Conservation (phyloP, 345 rosid species). For the Moricandia moricandioides region DNA sequence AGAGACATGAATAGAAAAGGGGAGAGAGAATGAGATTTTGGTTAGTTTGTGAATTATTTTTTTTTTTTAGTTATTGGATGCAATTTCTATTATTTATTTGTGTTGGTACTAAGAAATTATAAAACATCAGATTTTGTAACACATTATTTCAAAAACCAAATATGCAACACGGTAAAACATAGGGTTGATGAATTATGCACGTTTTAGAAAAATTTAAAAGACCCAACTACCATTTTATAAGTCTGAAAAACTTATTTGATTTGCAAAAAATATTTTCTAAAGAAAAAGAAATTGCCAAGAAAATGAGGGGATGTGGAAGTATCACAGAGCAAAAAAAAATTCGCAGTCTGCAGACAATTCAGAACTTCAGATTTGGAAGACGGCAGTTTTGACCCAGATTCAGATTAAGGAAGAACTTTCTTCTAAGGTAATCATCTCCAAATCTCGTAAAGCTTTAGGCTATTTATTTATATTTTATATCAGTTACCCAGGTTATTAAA, state of each 20-base stretch:
- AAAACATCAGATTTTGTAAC: background rate
- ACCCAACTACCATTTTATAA: too few relatives aligned
- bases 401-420: constrained; percentile 1
- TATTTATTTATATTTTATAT: background rate
- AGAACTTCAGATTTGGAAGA: constrained; percentile 15
- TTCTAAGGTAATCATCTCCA: background rate
- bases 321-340: background rate
- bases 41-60: too few relatives aligned
- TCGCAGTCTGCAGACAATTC: background rate
- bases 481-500: background rate
- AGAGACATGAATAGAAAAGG: too few relatives aligned
- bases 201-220: too few relatives aligned
- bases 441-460: background rate
- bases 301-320: too few relatives aligned
- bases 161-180: background rate
- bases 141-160: background rate
- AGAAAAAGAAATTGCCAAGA: too few relatives aligned
- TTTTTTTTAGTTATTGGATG: too few relatives aligned
- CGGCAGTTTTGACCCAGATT: constrained; percentile 45
- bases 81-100: background rate
- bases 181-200: too few relatives aligned
- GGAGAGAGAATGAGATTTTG: too few relatives aligned
- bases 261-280: too few relatives aligned
- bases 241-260: too few relatives aligned
- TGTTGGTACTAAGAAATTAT: background rate